A percentile compares a stretch with the other conserved stretches of the same genome.
These are phyloP conservation scores for Vitis hybrid DNA, from an alignment of 177 flowering plant genomes.

Conservation along the genomic window DNA sequence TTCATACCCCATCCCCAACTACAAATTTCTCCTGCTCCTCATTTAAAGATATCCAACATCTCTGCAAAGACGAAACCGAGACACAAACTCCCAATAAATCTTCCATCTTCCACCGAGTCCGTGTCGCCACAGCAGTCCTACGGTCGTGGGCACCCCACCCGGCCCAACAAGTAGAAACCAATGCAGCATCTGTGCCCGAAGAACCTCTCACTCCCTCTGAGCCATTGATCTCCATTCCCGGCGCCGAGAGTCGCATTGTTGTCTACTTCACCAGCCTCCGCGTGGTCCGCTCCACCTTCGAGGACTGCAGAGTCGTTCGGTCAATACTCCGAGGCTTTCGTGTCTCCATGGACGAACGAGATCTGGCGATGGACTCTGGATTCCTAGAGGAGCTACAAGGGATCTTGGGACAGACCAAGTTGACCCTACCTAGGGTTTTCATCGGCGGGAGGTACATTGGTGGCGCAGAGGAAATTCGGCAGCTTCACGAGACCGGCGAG, in stretches of 20 bases:
- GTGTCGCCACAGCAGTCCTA: slow-evolving; percentile 21
- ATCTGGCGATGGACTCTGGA: slow-evolving; percentile 48
- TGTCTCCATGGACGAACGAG: slow-evolving; percentile 54
- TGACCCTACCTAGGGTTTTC: slow-evolving; percentile 49
- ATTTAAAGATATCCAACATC: slow-evolving; percentile 34
- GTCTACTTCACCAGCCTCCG: slow-evolving; percentile 62
- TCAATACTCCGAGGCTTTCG: slow-evolving; percentile 46
- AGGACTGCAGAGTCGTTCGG: slow-evolving; percentile 47
- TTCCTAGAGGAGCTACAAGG: slow-evolving; percentile 37
- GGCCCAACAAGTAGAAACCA: not conserved
- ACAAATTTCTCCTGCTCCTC: slow-evolving; percentile 28
- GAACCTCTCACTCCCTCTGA: not conserved
- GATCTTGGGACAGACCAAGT: slow-evolving; percentile 20
- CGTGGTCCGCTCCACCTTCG: slow-evolving; percentile 54
- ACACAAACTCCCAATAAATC: slow-evolving; percentile 1
- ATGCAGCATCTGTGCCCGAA: not conserved
- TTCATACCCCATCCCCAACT: slow-evolving; percentile 11
- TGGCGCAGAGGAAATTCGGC: slow-evolving; percentile 49
- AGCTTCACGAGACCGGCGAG: slow-evolving; percentile 52
- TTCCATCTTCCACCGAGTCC: slow-evolving; percentile 27
- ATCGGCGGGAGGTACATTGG: slow-evolving; percentile 60
- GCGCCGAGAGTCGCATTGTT: slow-evolving; percentile 32
- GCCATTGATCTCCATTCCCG: slow-evolving; percentile 19
- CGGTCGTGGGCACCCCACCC: slow-evolving; percentile 23
- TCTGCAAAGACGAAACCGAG: slow-evolving; percentile 24